Percentiles rank a stretch among this genome's conserved stretches.
Evolutionary conservation across 768 basidiomycete species (phyloP).

Genomic region (Sistotremastrum niveocremeum): DNA sequence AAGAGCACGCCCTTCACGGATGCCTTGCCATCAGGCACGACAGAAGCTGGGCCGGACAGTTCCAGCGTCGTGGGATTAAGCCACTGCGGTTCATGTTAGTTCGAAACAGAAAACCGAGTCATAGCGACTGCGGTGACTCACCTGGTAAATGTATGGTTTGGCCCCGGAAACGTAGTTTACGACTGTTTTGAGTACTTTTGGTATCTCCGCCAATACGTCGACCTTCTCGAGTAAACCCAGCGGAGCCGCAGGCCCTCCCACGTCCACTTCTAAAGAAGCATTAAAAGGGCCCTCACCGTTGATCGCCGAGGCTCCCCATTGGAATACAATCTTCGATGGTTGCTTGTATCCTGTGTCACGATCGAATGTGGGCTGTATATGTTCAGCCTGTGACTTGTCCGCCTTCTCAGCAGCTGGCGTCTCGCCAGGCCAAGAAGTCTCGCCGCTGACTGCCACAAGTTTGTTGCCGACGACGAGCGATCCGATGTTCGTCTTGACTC

Average conservation of each 20-base stretch:
- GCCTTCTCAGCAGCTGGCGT: conserved; percentile 25
- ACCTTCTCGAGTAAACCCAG: conserved; percentile 84
- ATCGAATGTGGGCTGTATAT: conserved; percentile 50
- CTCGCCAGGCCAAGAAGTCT: conserved; percentile 66
- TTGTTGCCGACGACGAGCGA: conserved; percentile 71
- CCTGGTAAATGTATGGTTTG: conserved; percentile 92
- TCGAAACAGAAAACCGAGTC: neutral
- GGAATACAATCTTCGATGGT: conserved; percentile 55
- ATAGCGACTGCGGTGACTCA: conserved; percentile 19
- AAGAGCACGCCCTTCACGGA: conserved; percentile 58
- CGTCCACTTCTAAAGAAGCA: conserved; percentile 40
- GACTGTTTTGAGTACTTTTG: conserved; percentile 81
- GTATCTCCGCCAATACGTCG: conserved; percentile 90
- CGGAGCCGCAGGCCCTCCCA: conserved; percentile 44
- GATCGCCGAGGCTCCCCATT: conserved; percentile 67
- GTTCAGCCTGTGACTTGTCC: conserved; percentile 47
- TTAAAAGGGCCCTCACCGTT: conserved; percentile 39
- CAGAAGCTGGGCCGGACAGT: conserved; percentile 28
- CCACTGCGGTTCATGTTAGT: conserved; percentile 27
- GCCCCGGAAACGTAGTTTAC: conserved; percentile 89
- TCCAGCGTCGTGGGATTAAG: conserved; percentile 39
- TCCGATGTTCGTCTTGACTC: conserved; percentile 77
- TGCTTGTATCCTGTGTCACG: conserved; percentile 69
- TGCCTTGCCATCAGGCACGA: conserved; percentile 28
- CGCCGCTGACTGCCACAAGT: conserved; percentile 62